Evolutionary conservation across 139 green algal species (phyloP).

Genomic region (Chlorella sp.): DNA sequence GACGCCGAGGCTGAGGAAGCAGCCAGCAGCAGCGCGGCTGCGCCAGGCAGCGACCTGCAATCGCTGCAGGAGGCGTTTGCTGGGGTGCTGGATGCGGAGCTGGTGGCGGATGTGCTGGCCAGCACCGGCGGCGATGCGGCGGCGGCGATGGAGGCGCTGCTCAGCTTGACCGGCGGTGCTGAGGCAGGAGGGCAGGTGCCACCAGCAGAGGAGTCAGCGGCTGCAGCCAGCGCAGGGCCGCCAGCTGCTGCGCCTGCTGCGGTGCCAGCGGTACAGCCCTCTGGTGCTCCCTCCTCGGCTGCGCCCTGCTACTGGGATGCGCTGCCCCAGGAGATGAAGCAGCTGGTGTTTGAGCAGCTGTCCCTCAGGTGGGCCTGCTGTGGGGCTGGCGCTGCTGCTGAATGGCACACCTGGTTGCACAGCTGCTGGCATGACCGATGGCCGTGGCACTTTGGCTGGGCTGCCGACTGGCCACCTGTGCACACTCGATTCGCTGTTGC

Average conservation of each 20-base stretch:
- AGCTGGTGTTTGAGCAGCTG: constrained; percentile 19
- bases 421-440: no score
- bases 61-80: constrained; percentile 8
- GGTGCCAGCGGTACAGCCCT: no score
- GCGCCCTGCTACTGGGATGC: constrained; percentile 9
- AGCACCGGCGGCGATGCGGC: background rate
- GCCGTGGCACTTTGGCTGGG: background rate
- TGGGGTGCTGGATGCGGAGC: background rate
- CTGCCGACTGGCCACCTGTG: background rate
- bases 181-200: background rate
- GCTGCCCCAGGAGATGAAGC: constrained; percentile 16
- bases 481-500: background rate
- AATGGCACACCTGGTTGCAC: no score
- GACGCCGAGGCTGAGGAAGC: background rate
- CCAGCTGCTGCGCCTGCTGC: background rate
- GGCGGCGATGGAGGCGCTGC: constrained; percentile 11
- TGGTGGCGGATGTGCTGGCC: constrained; percentile 5
- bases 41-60: background rate
- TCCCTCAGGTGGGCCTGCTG: constrained; percentile 18
- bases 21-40: background rate
- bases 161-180: background rate
- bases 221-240: background rate
- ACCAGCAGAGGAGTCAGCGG: background rate
- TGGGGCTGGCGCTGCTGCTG: background rate
- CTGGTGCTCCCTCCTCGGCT: background rate